These are phyloP conservation scores for Ceratocystis variospora DNA, from an alignment of 2,329 filamentous ascomycete species.

Conservation along the genomic window DNA sequence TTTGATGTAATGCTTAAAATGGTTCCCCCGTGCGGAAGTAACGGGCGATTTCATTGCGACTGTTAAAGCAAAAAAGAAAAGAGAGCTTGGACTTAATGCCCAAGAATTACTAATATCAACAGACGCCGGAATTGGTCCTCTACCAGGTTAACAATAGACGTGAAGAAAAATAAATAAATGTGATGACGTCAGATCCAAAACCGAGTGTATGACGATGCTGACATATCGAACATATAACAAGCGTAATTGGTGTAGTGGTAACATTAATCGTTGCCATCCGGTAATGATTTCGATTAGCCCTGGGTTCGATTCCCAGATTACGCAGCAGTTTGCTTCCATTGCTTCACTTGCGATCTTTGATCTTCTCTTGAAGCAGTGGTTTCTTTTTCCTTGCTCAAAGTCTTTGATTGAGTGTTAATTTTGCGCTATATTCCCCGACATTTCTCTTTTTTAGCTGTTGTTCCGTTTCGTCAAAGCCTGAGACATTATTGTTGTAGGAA, in stretches of 20 bases:
- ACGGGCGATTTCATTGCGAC: neutral
- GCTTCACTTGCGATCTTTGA: neutral
- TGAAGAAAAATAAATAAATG: too few species aligned
- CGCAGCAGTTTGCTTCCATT: neutral
- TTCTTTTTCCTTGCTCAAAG: neutral
- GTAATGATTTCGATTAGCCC: constrained; percentile 3
- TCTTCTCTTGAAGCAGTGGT: neutral
- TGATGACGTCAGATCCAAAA: neutral
- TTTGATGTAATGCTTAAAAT: neutral
- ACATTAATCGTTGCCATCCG: neutral
- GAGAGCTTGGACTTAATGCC: neutral
- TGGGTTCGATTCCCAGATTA: constrained; percentile 4
- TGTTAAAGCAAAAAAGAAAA: neutral
- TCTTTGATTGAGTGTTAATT: neutral
- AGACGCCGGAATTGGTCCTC: too few species aligned
- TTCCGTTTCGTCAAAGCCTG: neutral
- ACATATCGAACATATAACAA: neutral
- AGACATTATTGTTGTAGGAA: neutral
- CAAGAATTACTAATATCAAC: too few species aligned
- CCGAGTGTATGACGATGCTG: neutral
- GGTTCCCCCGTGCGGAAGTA: too few species aligned
- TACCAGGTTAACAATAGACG: too few species aligned
- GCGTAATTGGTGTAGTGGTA: constrained; percentile 4
- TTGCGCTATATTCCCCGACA: too few species aligned
- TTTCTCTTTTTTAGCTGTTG: neutral